A percentile compares a stretch with the other conserved stretches of the same genome.
Evolutionary conservation across 2,329 filamentous ascomycete species (phyloP).

Genomic region (Ciborinia camelliae): DNA sequence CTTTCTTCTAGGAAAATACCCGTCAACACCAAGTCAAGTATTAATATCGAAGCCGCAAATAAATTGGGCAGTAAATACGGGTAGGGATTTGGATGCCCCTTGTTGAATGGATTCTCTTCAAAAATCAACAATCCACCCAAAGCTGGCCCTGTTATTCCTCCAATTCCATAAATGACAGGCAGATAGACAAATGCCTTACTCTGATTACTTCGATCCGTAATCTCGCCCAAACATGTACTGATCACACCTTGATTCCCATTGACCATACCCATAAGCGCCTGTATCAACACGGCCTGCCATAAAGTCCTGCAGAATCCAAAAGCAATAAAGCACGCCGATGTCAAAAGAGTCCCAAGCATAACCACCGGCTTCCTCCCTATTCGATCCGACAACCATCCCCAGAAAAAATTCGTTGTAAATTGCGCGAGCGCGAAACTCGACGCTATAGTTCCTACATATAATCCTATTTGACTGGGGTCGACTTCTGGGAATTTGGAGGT

Average conservation of each 20-base stretch:
- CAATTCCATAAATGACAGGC: constrained; percentile 92
- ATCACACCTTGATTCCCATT: constrained; percentile 96
- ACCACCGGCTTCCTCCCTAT: constrained; percentile 81
- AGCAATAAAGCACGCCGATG: constrained; percentile 73
- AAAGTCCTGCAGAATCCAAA: constrained; percentile 85
- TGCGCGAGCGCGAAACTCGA: constrained; percentile 91
- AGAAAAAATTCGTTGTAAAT: constrained; percentile 86
- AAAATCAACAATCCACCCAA: constrained; percentile 81
- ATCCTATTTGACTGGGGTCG: constrained; percentile 63
- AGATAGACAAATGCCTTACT: constrained; percentile 90
- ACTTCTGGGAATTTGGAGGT: constrained; percentile 80
- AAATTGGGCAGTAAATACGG: constrained; percentile 87
- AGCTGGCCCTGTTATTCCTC: constrained; percentile 87
- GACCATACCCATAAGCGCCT: constrained; percentile 84
- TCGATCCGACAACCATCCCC: constrained; percentile 79
- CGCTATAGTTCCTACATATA: constrained; percentile 88
- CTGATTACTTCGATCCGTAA: constrained; percentile 94
- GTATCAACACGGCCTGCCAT: constrained; percentile 81
- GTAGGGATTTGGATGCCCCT: constrained; percentile 55
- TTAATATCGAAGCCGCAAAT: constrained; percentile 67
- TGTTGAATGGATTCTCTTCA: constrained; percentile 49
- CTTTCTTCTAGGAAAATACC: constrained; percentile 86
- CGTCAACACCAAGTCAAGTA: constrained; percentile 69
- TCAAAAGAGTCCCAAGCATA: constrained; percentile 75
- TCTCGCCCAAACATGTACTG: constrained; percentile 88